phyloP scores from a whole-genome alignment of 345 rosid genomes.

The Fremontodendron californicum region DNA sequence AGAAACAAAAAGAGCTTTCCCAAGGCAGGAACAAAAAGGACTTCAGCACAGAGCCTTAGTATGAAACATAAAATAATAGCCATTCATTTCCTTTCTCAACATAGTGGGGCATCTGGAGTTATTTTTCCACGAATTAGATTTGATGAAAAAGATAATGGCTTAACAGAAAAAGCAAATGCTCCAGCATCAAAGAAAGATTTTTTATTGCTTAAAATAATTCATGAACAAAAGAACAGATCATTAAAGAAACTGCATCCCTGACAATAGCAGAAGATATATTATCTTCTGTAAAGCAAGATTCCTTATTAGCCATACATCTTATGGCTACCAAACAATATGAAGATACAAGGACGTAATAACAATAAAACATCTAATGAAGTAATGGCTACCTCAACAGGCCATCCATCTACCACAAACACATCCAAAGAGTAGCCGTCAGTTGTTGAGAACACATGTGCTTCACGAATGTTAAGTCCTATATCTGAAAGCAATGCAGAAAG shows the following conservation, averaged over 20 bases:
- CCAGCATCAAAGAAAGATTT: not conserved
- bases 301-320: not conserved
- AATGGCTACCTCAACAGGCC: slow-evolving; percentile 7
- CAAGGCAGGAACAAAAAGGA: slow-evolving; percentile 23
- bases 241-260: not conserved
- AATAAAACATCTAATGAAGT: not conserved
- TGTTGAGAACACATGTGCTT: slow-evolving; percentile 81
- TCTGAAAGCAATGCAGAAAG: slow-evolving; percentile 77
- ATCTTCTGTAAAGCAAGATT: not conserved
- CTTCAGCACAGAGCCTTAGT: not conserved
- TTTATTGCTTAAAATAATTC: not conserved
- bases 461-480: slow-evolving; percentile 74
- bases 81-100: not conserved
- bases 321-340: not conserved
- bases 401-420: slow-evolving; percentile 8
- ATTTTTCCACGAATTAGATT: not conserved
- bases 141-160: no score
- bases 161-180: not conserved
- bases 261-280: not conserved
- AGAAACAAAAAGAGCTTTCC: not conserved
- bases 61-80: not conserved
- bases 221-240: not conserved
- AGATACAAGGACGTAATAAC: not conserved
- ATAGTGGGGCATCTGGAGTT: not conserved
- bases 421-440: slow-evolving; percentile 56